phyloP scores from a whole-genome alignment of 306 rosid genomes.

The Dryas drummondii region DNA sequence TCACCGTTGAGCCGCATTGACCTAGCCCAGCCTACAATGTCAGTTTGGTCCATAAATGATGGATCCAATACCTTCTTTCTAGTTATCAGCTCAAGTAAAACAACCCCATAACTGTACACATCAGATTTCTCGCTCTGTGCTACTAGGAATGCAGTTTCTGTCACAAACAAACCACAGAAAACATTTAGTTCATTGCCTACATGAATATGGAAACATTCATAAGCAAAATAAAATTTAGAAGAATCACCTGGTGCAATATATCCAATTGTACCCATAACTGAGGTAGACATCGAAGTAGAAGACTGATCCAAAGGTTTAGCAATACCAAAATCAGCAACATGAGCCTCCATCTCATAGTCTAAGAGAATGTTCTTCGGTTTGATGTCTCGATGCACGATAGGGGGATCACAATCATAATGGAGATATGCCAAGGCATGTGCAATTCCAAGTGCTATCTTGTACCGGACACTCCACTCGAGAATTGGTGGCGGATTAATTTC shows the following conservation, averaged over 20 bases:
- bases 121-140: conserved; percentile 50
- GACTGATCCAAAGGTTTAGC: conserved; percentile 74
- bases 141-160: conserved; percentile 63
- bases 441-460: conserved; percentile 65
- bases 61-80: conserved; percentile 60
- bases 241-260: conserved; percentile 79
- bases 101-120: conserved; percentile 75
- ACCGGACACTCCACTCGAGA: conserved; percentile 63
- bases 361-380: conserved; percentile 78
- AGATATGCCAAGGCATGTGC: conserved; percentile 81
- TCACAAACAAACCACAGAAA: conserved; percentile 20
- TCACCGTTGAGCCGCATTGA: conserved; percentile 42
- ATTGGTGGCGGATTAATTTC: conserved; percentile 42
- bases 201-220: background rate
- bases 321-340: conserved; percentile 79
- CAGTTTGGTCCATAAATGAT: conserved; percentile 39
- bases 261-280: conserved; percentile 68
- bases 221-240: background rate
- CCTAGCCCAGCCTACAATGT: conserved; percentile 51
- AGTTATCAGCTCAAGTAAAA: conserved; percentile 68
- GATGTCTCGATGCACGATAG: conserved; percentile 82
- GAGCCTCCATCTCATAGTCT: conserved; percentile 80
- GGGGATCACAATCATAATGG: conserved; percentile 75
- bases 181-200: background rate
- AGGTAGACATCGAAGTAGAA: conserved; percentile 41